Conservation (phyloP, 257 asterid species). For the Penstemon newberryi region DNA sequence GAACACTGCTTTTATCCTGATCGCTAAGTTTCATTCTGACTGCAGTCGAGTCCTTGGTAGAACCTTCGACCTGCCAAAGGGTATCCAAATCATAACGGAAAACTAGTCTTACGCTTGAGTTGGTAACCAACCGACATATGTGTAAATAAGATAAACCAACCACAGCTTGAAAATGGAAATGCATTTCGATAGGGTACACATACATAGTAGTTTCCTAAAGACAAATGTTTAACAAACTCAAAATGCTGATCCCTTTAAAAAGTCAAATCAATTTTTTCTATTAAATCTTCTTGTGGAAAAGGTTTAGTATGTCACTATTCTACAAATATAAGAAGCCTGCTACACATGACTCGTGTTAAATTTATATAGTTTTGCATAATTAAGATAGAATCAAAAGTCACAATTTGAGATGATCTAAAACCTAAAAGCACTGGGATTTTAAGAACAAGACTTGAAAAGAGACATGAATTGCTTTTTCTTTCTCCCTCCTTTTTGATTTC, state of each 20-base stretch:
- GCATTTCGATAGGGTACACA: background rate
- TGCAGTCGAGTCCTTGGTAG: slow-evolving; percentile 30
- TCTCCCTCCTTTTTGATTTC: background rate
- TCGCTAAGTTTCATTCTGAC: slow-evolving; percentile 27
- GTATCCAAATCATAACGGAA: background rate
- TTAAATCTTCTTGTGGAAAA: background rate
- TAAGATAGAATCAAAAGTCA: background rate
- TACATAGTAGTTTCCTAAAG: background rate
- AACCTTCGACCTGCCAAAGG: slow-evolving; percentile 29
- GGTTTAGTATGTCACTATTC: background rate
- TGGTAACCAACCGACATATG: background rate
- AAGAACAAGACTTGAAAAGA: background rate
- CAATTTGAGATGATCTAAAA: background rate
- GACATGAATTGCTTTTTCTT: background rate
- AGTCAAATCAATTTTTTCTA: background rate
- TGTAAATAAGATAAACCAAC: background rate
- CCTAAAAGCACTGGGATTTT: background rate
- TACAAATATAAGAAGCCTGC: background rate
- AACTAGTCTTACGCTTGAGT: background rate
- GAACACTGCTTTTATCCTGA: slow-evolving; percentile 33
- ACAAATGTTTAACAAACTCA: background rate
- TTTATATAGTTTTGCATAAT: background rate
- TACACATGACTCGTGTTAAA: background rate
- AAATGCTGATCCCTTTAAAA: background rate
- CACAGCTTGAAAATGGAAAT: background rate